A percentile compares a stretch with the other conserved stretches of the same genome.
Evolutionary conservation across 2,329 filamentous ascomycete species (phyloP).

Genomic region (Fusarium sulawesiense): DNA sequence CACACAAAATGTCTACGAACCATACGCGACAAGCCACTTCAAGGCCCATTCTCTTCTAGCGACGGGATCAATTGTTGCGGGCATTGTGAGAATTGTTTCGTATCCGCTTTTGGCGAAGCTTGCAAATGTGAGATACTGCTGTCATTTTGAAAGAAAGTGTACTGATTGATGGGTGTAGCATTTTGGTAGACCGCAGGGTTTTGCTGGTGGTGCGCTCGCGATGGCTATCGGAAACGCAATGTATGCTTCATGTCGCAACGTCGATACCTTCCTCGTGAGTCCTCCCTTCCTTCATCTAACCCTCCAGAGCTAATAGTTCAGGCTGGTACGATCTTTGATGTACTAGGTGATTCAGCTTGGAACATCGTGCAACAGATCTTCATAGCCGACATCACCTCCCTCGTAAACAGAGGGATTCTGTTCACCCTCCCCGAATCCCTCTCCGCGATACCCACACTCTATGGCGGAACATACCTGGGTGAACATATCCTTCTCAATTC

Average conservation of each 20-base stretch:
- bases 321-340: slow-evolving; percentile 38
- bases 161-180: not conserved
- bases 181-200: slow-evolving; percentile 30
- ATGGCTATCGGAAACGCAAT: slow-evolving; percentile 33
- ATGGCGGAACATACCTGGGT: slow-evolving; percentile 35
- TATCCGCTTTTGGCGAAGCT: slow-evolving; percentile 35
- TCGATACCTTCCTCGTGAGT: slow-evolving; percentile 33
- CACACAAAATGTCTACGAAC: slow-evolving; percentile 37
- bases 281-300: too few relatives aligned
- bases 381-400: slow-evolving; percentile 30
- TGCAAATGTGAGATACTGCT: slow-evolving; percentile 15
- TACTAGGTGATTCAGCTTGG: slow-evolving; percentile 31
- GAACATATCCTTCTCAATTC: slow-evolving; percentile 28
- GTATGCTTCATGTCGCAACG: slow-evolving; percentile 31
- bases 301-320: not conserved
- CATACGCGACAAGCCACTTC: slow-evolving; percentile 36
- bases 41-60: slow-evolving; percentile 27
- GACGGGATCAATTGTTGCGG: slow-evolving; percentile 28
- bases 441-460: slow-evolving; percentile 31
- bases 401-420: slow-evolving; percentile 33
- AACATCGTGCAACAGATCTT: slow-evolving; percentile 39
- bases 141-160: too few relatives aligned
- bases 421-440: slow-evolving; percentile 35
- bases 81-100: slow-evolving; percentile 28
- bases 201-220: slow-evolving; percentile 16